Evolutionary conservation across 2,329 filamentous ascomycete genomes (phyloP).

Genomic region (Byssochlamys sp.): DNA sequence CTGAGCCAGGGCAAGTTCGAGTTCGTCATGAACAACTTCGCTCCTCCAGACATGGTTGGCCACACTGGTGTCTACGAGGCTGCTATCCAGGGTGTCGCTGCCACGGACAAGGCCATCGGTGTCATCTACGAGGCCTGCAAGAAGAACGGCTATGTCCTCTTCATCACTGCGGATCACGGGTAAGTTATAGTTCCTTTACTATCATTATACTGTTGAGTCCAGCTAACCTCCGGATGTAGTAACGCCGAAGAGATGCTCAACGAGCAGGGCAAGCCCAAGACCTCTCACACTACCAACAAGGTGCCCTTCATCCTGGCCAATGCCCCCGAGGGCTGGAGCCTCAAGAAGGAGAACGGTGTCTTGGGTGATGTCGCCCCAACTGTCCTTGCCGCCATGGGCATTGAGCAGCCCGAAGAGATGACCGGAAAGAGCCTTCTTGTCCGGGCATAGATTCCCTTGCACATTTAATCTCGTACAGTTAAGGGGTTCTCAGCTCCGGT

Average conservation of each 20-base stretch:
- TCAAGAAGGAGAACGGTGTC: slow-evolving; percentile 79
- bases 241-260: slow-evolving; percentile 99
- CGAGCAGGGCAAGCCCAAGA: slow-evolving; percentile 90
- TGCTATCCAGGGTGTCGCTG: slow-evolving; percentile 70
- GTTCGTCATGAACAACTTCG: slow-evolving; percentile 99
- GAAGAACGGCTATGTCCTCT: slow-evolving; percentile 82
- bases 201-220: neutral
- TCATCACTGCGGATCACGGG: slow-evolving; percentile 93
- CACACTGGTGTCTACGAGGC: slow-evolving; percentile 97
- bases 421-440: slow-evolving; percentile 73
- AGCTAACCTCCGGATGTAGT: slow-evolving; percentile 21
- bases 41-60: slow-evolving; percentile 96
- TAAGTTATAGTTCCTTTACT: slow-evolving; percentile 27
- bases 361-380: slow-evolving; percentile 96
- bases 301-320: slow-evolving; percentile 98
- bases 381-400: slow-evolving; percentile 77
- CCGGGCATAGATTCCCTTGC: slow-evolving; percentile 44
- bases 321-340: slow-evolving; percentile 75
- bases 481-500: neutral
- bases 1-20: slow-evolving; percentile 78
- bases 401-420: slow-evolving; percentile 87
- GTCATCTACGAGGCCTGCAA: slow-evolving; percentile 88
- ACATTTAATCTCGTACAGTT: neutral
- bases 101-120: slow-evolving; percentile 90
- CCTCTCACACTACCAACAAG: slow-evolving; percentile 93